Evolutionary conservation across 1,139 yeast genomes (phyloP), one percentile per base, ranked within the genome.

Genomic region (Yamadazyma sp.): DNA sequence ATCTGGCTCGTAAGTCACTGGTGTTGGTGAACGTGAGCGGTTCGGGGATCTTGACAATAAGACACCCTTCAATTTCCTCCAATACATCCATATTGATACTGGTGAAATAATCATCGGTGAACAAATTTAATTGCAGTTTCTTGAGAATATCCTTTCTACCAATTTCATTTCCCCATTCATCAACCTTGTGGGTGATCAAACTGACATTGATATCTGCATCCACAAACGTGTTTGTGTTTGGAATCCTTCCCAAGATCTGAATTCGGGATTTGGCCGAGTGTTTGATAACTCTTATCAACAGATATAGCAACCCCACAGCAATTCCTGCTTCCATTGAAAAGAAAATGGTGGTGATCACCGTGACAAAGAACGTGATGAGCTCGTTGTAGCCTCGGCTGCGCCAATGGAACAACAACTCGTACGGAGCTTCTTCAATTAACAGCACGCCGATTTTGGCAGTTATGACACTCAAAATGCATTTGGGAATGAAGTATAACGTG

Each of bases 11-110:
- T 48, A 92, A 67, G 55, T 90, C 97, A 43, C 84, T 86, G 13
- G 95, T 79, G 56, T 92, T 92, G 28, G 96, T 89, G 59, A 92
- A 92, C 1, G 95, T 88, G 41, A 92, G 66, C 1, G 97, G 97
- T 54, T 92, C 97, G 0, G 97, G 95, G 28, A 92, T 80, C 50
- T 84, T 87, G 24, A 90, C 85, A 33, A 90, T 84, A 35, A 92
- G 67, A 52, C 95, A 86, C 1, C 95, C 95, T 53, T 86, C 92
- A 33, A 87, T 72, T 46, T 87, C 90, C 53, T 86, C 92, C 23
- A 83, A 60, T 2, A 64, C 67, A 26, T 61, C 62, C 6, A 60
- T 53, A 42, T 70, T 70, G 33, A 70, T 59, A 29, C 58, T 66
- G 37, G 67, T 69, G 53, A 58, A 58, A 40, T 64, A 53, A 16